phyloP scores from a whole-genome alignment of 177 flowering plant species.

The Tripterygium wilfordii region DNA sequence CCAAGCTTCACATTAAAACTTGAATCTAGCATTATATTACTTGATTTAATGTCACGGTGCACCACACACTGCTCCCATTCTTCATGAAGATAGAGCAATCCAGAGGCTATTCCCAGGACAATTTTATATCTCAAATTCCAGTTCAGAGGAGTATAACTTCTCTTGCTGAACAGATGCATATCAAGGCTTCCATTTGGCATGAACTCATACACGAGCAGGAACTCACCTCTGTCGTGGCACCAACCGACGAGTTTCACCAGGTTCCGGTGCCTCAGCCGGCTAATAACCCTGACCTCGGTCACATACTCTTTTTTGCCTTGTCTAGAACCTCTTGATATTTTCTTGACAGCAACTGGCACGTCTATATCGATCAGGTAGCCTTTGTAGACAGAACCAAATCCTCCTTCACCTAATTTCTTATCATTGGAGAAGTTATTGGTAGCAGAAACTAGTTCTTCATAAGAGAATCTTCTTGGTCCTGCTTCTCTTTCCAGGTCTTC shows the following conservation, averaged over 20 bases:
- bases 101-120: slow-evolving; percentile 31
- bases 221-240: slow-evolving; percentile 38
- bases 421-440: slow-evolving; percentile 30
- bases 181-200: slow-evolving; percentile 42
- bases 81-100: slow-evolving; percentile 38
- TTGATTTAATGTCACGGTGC: slow-evolving; percentile 42
- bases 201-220: slow-evolving; percentile 28
- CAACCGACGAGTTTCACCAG: slow-evolving; percentile 42
- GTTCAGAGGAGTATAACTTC: slow-evolving; percentile 10
- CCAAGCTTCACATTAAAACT: slow-evolving; percentile 44
- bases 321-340: slow-evolving; percentile 25
- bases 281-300: slow-evolving; percentile 33
- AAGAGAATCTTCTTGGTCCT: slow-evolving; percentile 49
- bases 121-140: slow-evolving; percentile 37
- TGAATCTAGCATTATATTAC: slow-evolving; percentile 46
- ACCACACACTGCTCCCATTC: slow-evolving; percentile 44
- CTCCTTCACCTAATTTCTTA: slow-evolving; percentile 29
- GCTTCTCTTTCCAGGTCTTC: slow-evolving; percentile 49
- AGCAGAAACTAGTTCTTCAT: slow-evolving; percentile 22
- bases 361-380: slow-evolving; percentile 13
- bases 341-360: slow-evolving; percentile 30
- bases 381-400: slow-evolving; percentile 28
- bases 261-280: slow-evolving; percentile 32
- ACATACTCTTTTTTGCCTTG: slow-evolving; percentile 40
- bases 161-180: slow-evolving; percentile 29